Conservation (phyloP, 1,139 yeast genomes). For the Yarrowia galli region DNA sequence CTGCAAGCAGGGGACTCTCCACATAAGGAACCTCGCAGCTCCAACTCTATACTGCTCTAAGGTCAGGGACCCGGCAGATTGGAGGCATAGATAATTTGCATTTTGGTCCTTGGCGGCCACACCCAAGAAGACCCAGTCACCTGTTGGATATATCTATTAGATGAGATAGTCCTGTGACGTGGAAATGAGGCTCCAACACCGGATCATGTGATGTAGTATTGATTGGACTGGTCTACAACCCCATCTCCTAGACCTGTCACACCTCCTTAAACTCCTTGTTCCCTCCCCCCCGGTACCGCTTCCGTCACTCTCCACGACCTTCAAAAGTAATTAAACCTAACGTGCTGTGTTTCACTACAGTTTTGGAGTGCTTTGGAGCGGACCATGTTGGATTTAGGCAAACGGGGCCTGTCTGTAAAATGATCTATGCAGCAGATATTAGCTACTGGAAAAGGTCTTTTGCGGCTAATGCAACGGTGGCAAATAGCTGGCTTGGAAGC, state of each 20-base stretch:
- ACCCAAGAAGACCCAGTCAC: background rate
- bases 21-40: background rate
- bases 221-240: background rate
- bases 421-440: no score
- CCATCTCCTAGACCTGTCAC: no score
- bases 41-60: conserved; percentile 1
- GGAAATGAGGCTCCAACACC: background rate
- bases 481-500: no score
- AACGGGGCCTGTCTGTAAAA: background rate
- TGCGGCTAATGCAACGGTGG: background rate
- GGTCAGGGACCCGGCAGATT: conserved; percentile 29
- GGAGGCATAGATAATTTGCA: background rate
- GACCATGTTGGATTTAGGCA: no score
- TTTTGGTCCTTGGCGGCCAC: conserved; percentile 3
- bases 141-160: background rate
- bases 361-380: no score
- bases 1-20: conserved; percentile 9
- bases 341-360: background rate
- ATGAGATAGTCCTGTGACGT: background rate
- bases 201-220: background rate
- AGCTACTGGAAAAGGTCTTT: no score
- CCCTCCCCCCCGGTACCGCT: background rate
- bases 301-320: conserved; percentile 6
- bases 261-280: no score
- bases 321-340: conserved; percentile 24